A percentile compares a stretch with the other conserved stretches of the same genome.
Evolutionary conservation across 495 filamentous ascomycete genomes (phyloP).

Genomic region (Lineolata rhizophorae): DNA sequence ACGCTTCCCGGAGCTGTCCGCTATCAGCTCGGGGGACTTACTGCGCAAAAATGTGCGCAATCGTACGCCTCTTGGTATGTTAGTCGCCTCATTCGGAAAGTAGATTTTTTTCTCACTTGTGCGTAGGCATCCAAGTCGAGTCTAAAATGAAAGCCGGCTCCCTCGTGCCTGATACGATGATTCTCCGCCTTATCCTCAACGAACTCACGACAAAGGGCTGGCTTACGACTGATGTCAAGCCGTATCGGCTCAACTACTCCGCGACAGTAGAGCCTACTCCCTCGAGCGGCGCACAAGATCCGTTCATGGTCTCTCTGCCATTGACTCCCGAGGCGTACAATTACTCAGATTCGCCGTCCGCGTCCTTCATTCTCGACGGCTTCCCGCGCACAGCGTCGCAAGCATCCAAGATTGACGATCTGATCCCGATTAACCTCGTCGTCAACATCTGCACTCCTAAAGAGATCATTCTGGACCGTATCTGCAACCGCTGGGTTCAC

Average conservation of each 20-base stretch:
- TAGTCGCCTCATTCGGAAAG: not conserved
- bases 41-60: constrained; percentile 70
- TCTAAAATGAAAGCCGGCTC: constrained; percentile 61
- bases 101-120: constrained; percentile 1
- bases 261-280: constrained; percentile 7
- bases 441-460: constrained; percentile 43
- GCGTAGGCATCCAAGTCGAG: constrained; percentile 68
- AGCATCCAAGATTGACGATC: constrained; percentile 48
- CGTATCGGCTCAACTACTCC: constrained; percentile 17
- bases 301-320: too few relatives aligned
- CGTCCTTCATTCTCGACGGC: constrained; percentile 88
- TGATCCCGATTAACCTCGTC: constrained; percentile 83
- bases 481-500: constrained; percentile 83
- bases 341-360: constrained; percentile 42
- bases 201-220: constrained; percentile 70
- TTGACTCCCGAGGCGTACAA: constrained; percentile 10
- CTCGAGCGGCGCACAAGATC: too few relatives aligned
- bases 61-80: constrained; percentile 62
- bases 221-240: constrained; percentile 35
- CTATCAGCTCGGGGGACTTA: constrained; percentile 85
- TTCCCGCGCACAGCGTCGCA: constrained; percentile 79
- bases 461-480: constrained; percentile 69
- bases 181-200: constrained; percentile 74
- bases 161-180: constrained; percentile 73
- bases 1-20: constrained; percentile 69